phyloP scores from a whole-genome alignment of 495 filamentous ascomycete species.

The Opeltia flavorubescens region DNA sequence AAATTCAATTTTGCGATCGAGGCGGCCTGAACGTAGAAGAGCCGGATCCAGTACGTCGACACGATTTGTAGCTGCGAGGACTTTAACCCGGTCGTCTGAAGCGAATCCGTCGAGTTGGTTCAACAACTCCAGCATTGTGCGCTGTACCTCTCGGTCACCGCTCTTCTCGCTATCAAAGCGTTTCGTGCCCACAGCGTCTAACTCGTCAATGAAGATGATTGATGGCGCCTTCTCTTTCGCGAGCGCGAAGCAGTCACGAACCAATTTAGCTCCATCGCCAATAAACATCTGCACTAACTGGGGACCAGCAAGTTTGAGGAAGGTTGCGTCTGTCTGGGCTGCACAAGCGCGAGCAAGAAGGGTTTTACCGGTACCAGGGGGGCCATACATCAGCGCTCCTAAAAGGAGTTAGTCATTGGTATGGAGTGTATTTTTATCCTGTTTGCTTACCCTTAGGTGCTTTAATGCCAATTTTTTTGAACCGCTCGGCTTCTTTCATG shows the following conservation, averaged over 20 bases:
- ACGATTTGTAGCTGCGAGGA: constrained; percentile 93
- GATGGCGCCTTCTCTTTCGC: constrained; percentile 83
- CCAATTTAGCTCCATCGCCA: constrained; percentile 92
- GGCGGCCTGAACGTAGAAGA: constrained; percentile 79
- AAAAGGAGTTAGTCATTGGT: constrained; percentile 2
- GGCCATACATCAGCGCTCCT: constrained; percentile 98
- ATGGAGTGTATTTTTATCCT: not conserved
- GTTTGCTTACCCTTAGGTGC: constrained; percentile 96
- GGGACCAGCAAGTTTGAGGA: constrained; percentile 95
- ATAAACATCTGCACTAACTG: constrained; percentile 99
- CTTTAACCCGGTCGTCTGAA: constrained; percentile 97
- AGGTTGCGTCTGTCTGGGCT: constrained; percentile 95
- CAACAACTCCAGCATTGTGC: constrained; percentile 96
- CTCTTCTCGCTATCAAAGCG: constrained; percentile 98
- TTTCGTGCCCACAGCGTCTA: constrained; percentile 95
- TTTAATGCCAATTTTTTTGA: constrained; percentile 99
- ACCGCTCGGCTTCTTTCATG: constrained; percentile 97
- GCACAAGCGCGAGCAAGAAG: constrained; percentile 94
- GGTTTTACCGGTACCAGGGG: constrained; percentile 91
- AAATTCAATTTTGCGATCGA: constrained; percentile 99
- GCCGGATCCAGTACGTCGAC: constrained; percentile 96
- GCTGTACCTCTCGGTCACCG: constrained; percentile 93
- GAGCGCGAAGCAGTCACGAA: constrained; percentile 79
- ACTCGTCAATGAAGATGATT: constrained; percentile 99
- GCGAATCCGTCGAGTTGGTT: constrained; percentile 99